Evolutionary conservation across 176 grass and related monocot genomes (phyloP), one percentile per base, ranked within the genome.

Genomic region (Elymus sibiricus): DNA sequence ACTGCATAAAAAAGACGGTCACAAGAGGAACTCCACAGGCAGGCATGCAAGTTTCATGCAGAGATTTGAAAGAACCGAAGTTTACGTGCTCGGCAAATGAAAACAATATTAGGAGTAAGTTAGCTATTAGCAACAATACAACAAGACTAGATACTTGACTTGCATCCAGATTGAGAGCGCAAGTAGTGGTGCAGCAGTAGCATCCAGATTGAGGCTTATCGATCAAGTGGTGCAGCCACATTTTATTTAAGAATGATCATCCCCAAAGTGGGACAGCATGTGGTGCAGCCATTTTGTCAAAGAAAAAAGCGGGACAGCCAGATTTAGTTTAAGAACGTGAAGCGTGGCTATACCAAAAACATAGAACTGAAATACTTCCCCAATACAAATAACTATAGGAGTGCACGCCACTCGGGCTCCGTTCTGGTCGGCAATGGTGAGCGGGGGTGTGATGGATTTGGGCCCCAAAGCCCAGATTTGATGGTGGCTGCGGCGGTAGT

Each of bases 1-100:
- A 99, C 94, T 99, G 90, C 24, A 29, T 74, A 74, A 21, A 56
- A 87, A 28, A 74, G 31, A 66, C 25, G 9, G 19, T 71, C 78
- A 86, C 34, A 75, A 32, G 15, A 89, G 74, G 49, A 89, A 86
- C 32, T 79, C 29, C 43, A 67, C 62, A 75, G 34, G 44, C 6
- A 64, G 32, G 22, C 39, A 80, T 39, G 6, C 21, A 42, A 79
- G 16, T 64, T 83, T 77, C 66, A 38, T n/a, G 70, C 43, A 77
- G 22, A 68, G 11, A n/a, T 47, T 56, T 35, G 42, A 64, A 31
- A 75, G 6, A 86, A 79, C 27, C 32, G 24, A 42, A 49, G 70
- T 63, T 61, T 24, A 62, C 4, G 3, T 38, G 74, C 26, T 61
- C 37, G 56, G 59, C 19, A 80, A 5, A 42, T 46, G 14, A 44